Evolutionary conservation across 345 rosid genomes (phyloP).

Genomic region (Eucalyptus cladocalyx): DNA sequence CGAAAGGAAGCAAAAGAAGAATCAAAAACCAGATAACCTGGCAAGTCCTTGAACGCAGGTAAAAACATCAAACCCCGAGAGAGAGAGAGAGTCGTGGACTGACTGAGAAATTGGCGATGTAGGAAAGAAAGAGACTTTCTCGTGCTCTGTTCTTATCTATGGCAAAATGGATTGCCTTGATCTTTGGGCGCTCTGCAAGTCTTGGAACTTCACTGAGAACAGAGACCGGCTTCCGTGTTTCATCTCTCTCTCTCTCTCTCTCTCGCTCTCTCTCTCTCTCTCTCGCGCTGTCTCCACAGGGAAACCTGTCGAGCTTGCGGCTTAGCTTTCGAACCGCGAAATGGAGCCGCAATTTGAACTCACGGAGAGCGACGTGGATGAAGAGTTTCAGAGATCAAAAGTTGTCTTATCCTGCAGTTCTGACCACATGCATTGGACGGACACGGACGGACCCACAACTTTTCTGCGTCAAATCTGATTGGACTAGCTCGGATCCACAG

Average conservation of each 20-base stretch:
- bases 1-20: neutral
- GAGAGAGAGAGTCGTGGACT: neutral
- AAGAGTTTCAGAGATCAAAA: neutral
- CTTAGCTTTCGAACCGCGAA: neutral
- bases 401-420: neutral
- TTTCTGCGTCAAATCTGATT: neutral
- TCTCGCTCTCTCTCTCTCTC: neutral
- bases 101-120: neutral
- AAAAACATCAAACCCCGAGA: neutral
- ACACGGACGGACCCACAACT: neutral
- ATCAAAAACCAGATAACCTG: neutral
- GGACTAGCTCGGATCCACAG: neutral
- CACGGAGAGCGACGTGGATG: neutral
- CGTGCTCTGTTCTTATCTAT: neutral
- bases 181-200: neutral
- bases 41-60: neutral
- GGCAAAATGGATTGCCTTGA: neutral
- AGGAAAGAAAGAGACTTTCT: neutral
- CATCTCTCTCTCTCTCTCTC: neutral
- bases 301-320: neutral
- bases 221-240: neutral
- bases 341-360: neutral
- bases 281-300: neutral
- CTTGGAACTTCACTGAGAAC: neutral
- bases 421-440: neutral